Conservation (phyloP, 2,329 filamentous ascomycete genomes). For the Monilinia polystroma region DNA sequence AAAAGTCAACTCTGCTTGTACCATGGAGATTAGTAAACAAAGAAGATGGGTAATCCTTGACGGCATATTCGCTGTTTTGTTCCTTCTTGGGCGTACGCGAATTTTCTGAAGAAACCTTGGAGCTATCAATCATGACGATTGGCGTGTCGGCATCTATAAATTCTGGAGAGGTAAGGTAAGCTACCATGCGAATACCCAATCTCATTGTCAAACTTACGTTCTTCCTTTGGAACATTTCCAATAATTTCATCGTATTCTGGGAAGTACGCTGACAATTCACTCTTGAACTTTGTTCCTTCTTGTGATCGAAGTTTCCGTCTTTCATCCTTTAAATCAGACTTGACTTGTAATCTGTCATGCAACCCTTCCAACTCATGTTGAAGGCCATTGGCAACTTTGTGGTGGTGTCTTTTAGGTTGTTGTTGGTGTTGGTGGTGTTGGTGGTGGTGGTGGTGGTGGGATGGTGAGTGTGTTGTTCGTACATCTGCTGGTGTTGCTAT, state of each 20-base stretch:
- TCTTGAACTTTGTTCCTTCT: conserved; percentile 83
- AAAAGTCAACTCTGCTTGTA: conserved; percentile 56
- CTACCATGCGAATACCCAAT: conserved; percentile 31
- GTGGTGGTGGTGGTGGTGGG: conserved; percentile 11
- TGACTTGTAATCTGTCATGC: conserved; percentile 49
- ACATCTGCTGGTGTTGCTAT: conserved; percentile 25
- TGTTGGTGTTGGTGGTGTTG: conserved; percentile 17
- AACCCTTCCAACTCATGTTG: conserved; percentile 59
- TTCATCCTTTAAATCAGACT: conserved; percentile 52
- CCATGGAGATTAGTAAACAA: conserved; percentile 58
- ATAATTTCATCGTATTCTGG: conserved; percentile 93
- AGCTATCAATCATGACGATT: conserved; percentile 65
- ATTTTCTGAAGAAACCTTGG: conserved; percentile 36
- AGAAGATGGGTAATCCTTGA: conserved; percentile 55
- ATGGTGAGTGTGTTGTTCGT: conserved; percentile 26
- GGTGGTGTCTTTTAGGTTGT: conserved; percentile 50
- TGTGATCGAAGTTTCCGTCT: conserved; percentile 82
- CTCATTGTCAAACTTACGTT: conserved; percentile 56
- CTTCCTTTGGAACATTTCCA: conserved; percentile 72
- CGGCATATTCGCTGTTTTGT: conserved; percentile 40
- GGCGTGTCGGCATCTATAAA: conserved; percentile 70
- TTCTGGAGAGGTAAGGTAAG: conserved; percentile 52
- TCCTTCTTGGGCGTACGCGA: conserved; percentile 27
- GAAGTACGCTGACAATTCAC: conserved; percentile 87
- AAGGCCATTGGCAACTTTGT: conserved; percentile 61